These are phyloP conservation scores for Multifurca ochricompacta DNA, from an alignment of 768 basidiomycete species.

Conservation along the genomic window DNA sequence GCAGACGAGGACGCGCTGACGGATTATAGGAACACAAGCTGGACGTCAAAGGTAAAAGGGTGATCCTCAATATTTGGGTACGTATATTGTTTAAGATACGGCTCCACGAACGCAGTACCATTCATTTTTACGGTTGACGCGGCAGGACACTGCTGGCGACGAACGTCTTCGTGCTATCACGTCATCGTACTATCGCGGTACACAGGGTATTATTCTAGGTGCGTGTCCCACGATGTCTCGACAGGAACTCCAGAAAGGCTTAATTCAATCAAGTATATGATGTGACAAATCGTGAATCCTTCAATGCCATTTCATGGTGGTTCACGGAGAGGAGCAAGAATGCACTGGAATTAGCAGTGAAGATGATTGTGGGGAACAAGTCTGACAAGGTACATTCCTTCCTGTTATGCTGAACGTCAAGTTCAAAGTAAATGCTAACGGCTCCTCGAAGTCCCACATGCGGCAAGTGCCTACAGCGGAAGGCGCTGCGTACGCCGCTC, in stretches of 20 bases:
- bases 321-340: slow-evolving; percentile 89
- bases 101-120: neutral
- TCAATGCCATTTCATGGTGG: slow-evolving; percentile 88
- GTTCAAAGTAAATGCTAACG: neutral
- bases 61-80: slow-evolving; percentile 96
- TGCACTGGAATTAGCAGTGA: slow-evolving; percentile 72
- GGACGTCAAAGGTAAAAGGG: slow-evolving; percentile 71
- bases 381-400: slow-evolving; percentile 65
- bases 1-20: neutral
- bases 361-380: slow-evolving; percentile 93
- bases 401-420: neutral
- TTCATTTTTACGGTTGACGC: neutral
- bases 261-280: slow-evolving; percentile 65
- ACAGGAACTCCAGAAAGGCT: neutral
- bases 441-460: slow-evolving; percentile 59
- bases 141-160: slow-evolving; percentile 88
- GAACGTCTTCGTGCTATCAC: slow-evolving; percentile 95
- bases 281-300: slow-evolving; percentile 84
- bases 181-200: slow-evolving; percentile 86
- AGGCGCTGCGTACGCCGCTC: slow-evolving; percentile 70
- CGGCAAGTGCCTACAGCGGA: slow-evolving; percentile 77
- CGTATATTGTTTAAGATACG: slow-evolving; percentile 22
- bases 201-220: slow-evolving; percentile 76
- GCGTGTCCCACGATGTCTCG: slow-evolving; percentile 9
- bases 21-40: slow-evolving; percentile 70